Conservation (phyloP, 257 asterid genomes). For the Solanum medicagineum region DNA sequence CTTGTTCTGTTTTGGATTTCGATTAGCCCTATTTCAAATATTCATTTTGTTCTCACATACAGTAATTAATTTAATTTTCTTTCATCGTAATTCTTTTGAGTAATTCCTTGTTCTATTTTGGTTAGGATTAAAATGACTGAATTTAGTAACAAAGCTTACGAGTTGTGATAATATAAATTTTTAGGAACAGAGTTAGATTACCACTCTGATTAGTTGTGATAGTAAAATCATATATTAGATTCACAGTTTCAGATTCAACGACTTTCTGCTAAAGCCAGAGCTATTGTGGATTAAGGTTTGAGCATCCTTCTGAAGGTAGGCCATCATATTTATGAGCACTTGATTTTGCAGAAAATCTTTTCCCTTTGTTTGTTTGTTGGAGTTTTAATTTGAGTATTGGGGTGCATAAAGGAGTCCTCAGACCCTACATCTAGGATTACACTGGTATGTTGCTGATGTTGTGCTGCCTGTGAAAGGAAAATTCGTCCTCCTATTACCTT, state of each 20-base stretch:
- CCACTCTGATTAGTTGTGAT: no score
- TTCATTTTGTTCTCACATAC: no score
- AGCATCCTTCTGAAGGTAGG: slow-evolving; percentile 43
- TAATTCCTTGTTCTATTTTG: no score
- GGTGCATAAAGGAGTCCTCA: not conserved
- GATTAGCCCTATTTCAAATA: no score
- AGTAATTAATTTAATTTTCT: no score
- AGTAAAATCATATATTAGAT: no score
- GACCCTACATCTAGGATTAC: not conserved
- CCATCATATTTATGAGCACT: not conserved
- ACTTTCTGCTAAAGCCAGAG: slow-evolving; percentile 37
- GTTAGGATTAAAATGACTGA: no score
- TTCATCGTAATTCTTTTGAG: no score
- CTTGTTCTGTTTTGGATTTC: no score
- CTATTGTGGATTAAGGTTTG: slow-evolving; percentile 39
- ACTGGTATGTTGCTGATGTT: not conserved
- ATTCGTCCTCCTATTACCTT: not conserved
- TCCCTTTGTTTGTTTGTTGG: not conserved
- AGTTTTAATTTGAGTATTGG: not conserved
- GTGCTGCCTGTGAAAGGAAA: not conserved
- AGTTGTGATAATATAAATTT: no score
- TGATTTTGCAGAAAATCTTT: not conserved
- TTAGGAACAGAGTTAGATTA: no score
- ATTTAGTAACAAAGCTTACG: no score
- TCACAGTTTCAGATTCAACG: slow-evolving; percentile 42